These are phyloP conservation scores for Phaeoacremonium minimum DNA, from an alignment of 2,329 filamentous ascomycete genomes.

Conservation along the genomic window DNA sequence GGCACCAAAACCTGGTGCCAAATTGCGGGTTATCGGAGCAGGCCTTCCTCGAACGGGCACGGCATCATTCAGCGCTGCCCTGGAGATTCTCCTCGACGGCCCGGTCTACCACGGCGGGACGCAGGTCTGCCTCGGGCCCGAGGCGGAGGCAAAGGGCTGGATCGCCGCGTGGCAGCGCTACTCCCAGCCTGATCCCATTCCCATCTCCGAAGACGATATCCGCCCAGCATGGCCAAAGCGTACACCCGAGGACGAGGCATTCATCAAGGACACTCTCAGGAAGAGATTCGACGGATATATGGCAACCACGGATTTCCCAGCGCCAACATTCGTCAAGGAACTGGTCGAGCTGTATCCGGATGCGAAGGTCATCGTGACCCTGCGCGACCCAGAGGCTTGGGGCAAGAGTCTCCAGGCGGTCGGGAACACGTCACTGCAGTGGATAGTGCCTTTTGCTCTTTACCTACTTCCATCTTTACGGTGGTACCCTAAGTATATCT, in stretches of 20 bases:
- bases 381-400: constrained; percentile 19
- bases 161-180: constrained; percentile 4
- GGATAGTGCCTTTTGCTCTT: constrained; percentile 1
- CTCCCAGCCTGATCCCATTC: too few species aligned
- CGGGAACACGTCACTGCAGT: constrained; percentile 12
- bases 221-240: too few species aligned
- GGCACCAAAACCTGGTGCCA: constrained; percentile 11
- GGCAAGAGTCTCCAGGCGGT: constrained; percentile 15
- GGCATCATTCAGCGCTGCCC: constrained; percentile 14
- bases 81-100: constrained; percentile 17
- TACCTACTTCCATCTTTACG: not conserved
- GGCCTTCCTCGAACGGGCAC: constrained; percentile 19
- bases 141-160: constrained; percentile 12
- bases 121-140: constrained; percentile 12
- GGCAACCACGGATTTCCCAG: constrained; percentile 19
- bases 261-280: constrained; percentile 1
- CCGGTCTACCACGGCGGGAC: constrained; percentile 17
- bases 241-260: not conserved
- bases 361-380: constrained; percentile 21
- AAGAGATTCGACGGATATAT: constrained; percentile 19
- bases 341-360: constrained; percentile 20
- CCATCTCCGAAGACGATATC: too few species aligned
- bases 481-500: not conserved
- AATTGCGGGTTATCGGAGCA: constrained; percentile 18
- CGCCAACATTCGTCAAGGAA: constrained; percentile 18